phyloP scores from a whole-genome alignment of 2,329 filamentous ascomycete genomes.

The Graphilbum fragrans region DNA sequence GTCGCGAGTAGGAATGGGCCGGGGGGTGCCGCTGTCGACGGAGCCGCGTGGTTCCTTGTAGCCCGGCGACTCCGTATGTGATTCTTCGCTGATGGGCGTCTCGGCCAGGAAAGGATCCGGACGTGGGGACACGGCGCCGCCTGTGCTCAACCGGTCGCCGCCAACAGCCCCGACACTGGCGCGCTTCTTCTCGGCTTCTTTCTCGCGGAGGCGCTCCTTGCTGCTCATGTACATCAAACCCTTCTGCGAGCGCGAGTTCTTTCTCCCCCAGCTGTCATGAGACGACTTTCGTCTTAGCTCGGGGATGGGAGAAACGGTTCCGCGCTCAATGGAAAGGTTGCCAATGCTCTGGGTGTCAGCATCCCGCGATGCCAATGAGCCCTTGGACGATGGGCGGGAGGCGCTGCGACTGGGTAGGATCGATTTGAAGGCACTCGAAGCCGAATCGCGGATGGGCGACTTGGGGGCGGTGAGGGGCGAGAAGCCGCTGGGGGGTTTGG shows the following conservation, averaged over 20 bases:
- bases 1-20: conserved; percentile 52
- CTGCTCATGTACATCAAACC: conserved; percentile 65
- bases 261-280: conserved; percentile 51
- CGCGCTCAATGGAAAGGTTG: conserved; percentile 50
- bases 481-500: conserved; percentile 67
- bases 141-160: conserved; percentile 19
- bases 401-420: conserved; percentile 39
- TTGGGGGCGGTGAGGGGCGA: conserved; percentile 57
- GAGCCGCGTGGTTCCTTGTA: conserved; percentile 17
- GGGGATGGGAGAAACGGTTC: conserved; percentile 27
- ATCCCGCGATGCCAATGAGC: conserved; percentile 40
- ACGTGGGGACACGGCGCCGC: conserved; percentile 20
- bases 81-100: conserved; percentile 44
- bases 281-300: conserved; percentile 42
- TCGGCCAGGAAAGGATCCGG: conserved; percentile 39
- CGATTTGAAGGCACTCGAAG: conserved; percentile 39
- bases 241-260: conserved; percentile 37
- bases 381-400: conserved; percentile 47
- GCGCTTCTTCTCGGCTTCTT: conserved; percentile 49
- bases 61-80: conserved; percentile 18
- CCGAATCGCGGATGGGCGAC: conserved; percentile 32
- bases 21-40: conserved; percentile 23
- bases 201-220: conserved; percentile 52
- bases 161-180: conserved; percentile 27
- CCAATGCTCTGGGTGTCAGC: conserved; percentile 52